phyloP scores from a whole-genome alignment of 805 yeast species.

The Candida coleopterorum region DNA sequence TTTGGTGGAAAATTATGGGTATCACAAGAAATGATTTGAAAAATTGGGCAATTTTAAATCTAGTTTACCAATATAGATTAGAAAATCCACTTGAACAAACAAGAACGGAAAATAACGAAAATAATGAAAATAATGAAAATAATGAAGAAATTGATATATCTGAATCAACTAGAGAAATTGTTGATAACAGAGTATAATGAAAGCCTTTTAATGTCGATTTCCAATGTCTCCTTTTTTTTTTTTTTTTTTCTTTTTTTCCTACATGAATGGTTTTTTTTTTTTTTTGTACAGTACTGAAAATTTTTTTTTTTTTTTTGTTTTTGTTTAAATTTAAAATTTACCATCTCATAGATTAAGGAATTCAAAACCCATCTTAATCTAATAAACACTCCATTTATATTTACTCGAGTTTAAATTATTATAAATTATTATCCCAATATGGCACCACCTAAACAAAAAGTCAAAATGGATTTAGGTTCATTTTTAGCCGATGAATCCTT shows the following conservation, averaged over 20 bases:
- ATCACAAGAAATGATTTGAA: constrained; percentile 43
- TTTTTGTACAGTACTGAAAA: constrained; percentile 5
- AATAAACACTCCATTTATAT: too few relatives aligned
- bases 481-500: constrained; percentile 74
- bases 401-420: too few relatives aligned
- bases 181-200: constrained; percentile 10
- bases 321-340: background rate
- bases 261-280: too few relatives aligned
- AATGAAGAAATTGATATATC: constrained; percentile 5
- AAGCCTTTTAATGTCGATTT: too few relatives aligned
- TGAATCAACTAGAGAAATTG: constrained; percentile 5
- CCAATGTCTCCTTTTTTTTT: too few relatives aligned
- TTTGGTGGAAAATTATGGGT: constrained; percentile 58
- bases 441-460: constrained; percentile 51
- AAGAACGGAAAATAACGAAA: constrained; percentile 1
- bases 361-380: too few relatives aligned
- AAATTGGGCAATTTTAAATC: constrained; percentile 43
- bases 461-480: constrained; percentile 82
- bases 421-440: too few relatives aligned
- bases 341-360: constrained; percentile 4
- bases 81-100: constrained; percentile 7
- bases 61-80: constrained; percentile 12
- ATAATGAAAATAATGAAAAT: constrained; percentile 1
- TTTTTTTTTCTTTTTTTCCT: too few relatives aligned
- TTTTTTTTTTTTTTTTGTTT: constrained; percentile 1